phyloP scores from a whole-genome alignment of 768 basidiomycete species.

The Lentinula lateritia region DNA sequence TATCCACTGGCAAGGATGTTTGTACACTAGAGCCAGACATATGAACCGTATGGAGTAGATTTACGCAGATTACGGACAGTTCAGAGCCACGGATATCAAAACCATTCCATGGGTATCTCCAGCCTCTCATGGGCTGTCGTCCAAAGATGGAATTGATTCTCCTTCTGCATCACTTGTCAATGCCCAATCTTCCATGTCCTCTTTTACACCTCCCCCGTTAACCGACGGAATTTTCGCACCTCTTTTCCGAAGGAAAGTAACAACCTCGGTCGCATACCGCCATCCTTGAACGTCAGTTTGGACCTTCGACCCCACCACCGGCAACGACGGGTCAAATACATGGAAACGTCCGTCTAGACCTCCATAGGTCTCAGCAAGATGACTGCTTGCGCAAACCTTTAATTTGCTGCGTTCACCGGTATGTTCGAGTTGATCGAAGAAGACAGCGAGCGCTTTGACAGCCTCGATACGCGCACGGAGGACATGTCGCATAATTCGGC shows the following conservation, averaged over 20 bases:
- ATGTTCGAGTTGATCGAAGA: conserved; percentile 61
- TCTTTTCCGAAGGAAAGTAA: conserved; percentile 58
- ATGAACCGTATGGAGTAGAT: no score
- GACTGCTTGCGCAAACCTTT: conserved; percentile 31
- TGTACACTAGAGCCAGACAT: no score
- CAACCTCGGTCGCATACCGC: conserved; percentile 66
- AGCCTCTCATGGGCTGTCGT: conserved; percentile 11
- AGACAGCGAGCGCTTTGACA: conserved; percentile 63
- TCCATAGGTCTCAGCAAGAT: conserved; percentile 45
- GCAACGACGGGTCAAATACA: background rate
- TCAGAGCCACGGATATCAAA: no score
- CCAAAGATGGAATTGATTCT: conserved; percentile 10
- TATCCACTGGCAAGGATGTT: no score
- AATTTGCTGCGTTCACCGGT: conserved; percentile 32
- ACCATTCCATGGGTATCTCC: no score
- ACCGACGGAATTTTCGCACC: conserved; percentile 68
- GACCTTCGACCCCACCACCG: background rate
- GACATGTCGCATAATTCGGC: conserved; percentile 84
- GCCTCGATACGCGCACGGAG: conserved; percentile 83
- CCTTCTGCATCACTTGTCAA: conserved; percentile 57
- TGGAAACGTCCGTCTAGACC: conserved; percentile 19
- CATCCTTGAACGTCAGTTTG: conserved; percentile 32
- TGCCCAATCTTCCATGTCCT: conserved; percentile 65
- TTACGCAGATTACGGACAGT: no score
- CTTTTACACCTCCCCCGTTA: conserved; percentile 22